A percentile compares a stretch with the other conserved stretches of the same genome.
Evolutionary conservation across 352 stramenopile genomes (phyloP).

Genomic region (Pythium vanterpoolii): DNA sequence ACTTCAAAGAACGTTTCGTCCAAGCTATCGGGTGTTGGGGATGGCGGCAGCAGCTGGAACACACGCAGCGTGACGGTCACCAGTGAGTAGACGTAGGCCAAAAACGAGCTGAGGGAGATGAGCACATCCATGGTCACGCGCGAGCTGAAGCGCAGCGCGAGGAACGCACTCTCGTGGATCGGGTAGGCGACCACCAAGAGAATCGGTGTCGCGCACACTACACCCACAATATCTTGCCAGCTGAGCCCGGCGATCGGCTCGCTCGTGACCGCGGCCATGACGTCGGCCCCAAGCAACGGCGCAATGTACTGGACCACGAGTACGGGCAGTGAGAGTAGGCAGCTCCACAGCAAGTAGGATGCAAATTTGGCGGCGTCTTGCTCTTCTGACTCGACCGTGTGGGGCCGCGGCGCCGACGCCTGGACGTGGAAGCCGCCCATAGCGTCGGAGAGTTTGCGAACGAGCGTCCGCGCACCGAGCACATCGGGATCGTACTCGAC

Average conservation of each 20-base stretch:
- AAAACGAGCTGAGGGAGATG: constrained; percentile 67
- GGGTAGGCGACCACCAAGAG: constrained; percentile 54
- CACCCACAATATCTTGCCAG: constrained; percentile 45
- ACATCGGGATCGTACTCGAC: constrained; percentile 23
- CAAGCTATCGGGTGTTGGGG: constrained; percentile 1
- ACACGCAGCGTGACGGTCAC: constrained; percentile 29
- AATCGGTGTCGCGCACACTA: constrained; percentile 66
- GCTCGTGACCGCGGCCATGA: constrained; percentile 20
- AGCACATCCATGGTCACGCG: constrained; percentile 78
- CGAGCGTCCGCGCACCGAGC: constrained; percentile 16
- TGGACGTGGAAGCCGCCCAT: constrained; percentile 39
- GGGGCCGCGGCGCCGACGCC: constrained; percentile 44
- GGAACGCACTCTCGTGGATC: constrained; percentile 69
- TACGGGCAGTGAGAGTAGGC: constrained; percentile 49
- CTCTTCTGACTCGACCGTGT: constrained; percentile 32
- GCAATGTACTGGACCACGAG: constrained; percentile 57
- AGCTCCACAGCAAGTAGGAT: constrained; percentile 47
- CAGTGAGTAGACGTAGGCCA: constrained; percentile 62
- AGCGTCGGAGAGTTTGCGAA: constrained; percentile 1
- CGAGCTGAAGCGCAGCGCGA: constrained; percentile 52
- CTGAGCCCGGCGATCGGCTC: constrained; percentile 41
- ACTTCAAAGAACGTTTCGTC: constrained; percentile 76
- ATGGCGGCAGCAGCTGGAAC: constrained; percentile 8
- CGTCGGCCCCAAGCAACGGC: constrained; percentile 32
- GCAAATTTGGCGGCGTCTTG: constrained; percentile 45